Evolutionary conservation across 805 yeast species (phyloP), one percentile per base, ranked within the genome.

Genomic region (Alloascoidea hylecoeti): DNA sequence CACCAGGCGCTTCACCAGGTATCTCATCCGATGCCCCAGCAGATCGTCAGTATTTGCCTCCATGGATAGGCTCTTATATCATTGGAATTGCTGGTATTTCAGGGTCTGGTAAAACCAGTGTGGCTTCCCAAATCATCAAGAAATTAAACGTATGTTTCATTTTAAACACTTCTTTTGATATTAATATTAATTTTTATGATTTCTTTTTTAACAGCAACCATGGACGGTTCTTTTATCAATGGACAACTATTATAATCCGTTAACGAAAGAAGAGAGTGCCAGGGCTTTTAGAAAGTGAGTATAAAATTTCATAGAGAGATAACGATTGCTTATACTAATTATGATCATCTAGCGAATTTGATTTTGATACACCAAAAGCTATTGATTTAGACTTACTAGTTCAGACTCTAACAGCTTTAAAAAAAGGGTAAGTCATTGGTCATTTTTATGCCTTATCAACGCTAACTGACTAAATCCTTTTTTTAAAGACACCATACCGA

Each of bases 101-200:
- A 13, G 94, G 97, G 2, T 83, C 95, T 0, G 98, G 98, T 1
- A 89, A 89, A 53, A 89, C 97, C 0, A 79, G 94, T 27, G 84
- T 92, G 15, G 92, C 96, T 0, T 76, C 85, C 30, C 70, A 72
- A 44, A 78, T 92, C 47, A 82, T 88, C 38, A 72, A 78, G 39
- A 75, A 77, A 43, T 63, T 75, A 35, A 62, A 62, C 41, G 58
- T 55, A 18, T 17, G 49, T 39, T n/a, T n/a, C n/a, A n/a, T n/a
- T n/a, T n/a, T n/a, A n/a, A n/a, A n/a, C n/a, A n/a, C n/a, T n/a
- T n/a, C n/a, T n/a, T n/a, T n/a, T n/a, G n/a, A n/a, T n/a, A n/a
- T n/a, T n/a, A n/a, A n/a, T n/a, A n/a, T n/a, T n/a, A n/a, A n/a
- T n/a, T n/a, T n/a, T n/a, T n/a, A n/a, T n/a, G n/a, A n/a, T n/a